These are phyloP conservation scores for Coemansia sp. DNA, from an alignment of 192 early-diverging fungal genomes.

Conservation along the genomic window DNA sequence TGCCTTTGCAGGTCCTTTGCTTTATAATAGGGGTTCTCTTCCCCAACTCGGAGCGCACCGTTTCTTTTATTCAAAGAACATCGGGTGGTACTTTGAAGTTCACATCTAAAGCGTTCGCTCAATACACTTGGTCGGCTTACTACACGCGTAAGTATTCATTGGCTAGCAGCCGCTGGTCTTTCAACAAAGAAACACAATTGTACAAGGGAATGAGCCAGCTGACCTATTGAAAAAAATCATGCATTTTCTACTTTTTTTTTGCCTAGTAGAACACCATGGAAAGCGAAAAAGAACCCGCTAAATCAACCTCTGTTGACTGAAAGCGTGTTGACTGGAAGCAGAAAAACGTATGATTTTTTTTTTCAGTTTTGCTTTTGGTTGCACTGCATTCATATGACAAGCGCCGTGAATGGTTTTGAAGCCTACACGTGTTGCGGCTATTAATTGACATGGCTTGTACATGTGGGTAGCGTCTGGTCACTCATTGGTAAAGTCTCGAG, in stretches of 20 bases:
- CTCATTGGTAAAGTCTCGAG: neutral
- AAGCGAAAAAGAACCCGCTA: neutral
- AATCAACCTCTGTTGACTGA: neutral
- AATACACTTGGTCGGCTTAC: neutral
- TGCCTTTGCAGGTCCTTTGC: neutral
- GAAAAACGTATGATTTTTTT: neutral
- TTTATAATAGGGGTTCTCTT: neutral
- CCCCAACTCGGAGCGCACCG: neutral
- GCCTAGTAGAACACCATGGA: neutral
- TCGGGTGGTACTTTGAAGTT: conserved; percentile 1
- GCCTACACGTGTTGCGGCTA: neutral
- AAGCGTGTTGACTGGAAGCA: neutral
- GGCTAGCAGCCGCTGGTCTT: neutral
- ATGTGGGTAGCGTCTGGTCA: too few relatives aligned
- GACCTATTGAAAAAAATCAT: neutral
- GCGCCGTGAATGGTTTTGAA: neutral
- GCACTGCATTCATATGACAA: neutral
- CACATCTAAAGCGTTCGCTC: neutral
- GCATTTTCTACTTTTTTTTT: neutral
- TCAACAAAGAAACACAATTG: neutral
- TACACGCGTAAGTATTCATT: neutral
- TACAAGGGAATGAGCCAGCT: neutral
- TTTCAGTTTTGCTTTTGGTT: neutral
- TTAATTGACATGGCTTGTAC: too few relatives aligned
- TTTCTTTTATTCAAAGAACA: neutral